phyloP scores from a whole-genome alignment of 2,329 filamentous ascomycete genomes.

The Xylariomycetidae sp. region DNA sequence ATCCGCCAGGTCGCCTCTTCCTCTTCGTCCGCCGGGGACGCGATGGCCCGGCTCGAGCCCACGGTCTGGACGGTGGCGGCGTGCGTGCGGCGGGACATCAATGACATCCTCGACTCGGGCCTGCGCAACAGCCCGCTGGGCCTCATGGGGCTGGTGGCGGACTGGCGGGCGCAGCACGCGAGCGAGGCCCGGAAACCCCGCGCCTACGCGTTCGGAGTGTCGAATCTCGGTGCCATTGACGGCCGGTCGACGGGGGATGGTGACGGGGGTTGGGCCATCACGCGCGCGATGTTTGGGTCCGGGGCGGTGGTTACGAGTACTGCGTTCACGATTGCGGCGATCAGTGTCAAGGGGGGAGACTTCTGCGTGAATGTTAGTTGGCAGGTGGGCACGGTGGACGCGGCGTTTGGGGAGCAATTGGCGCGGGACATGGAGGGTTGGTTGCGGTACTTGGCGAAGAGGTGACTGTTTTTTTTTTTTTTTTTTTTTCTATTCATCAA shows the following conservation, averaged over 20 bases:
- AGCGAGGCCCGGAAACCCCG: slow-evolving; percentile 22
- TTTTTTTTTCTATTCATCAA: not conserved
- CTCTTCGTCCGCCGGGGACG: not conserved
- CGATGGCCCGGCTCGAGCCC: slow-evolving; percentile 6
- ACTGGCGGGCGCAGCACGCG: slow-evolving; percentile 28
- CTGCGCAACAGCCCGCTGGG: slow-evolving; percentile 28
- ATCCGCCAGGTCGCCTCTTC: slow-evolving; percentile 5
- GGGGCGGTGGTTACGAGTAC: slow-evolving; percentile 15
- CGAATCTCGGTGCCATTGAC: slow-evolving; percentile 30
- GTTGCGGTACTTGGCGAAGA: slow-evolving; percentile 9
- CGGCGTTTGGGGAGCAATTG: slow-evolving; percentile 11
- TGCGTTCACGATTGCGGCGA: slow-evolving; percentile 11
- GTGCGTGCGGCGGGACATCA: slow-evolving; percentile 24
- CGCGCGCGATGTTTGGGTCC: slow-evolving; percentile 13
- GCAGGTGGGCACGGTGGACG: slow-evolving; percentile 19
- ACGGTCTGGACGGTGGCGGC: slow-evolving; percentile 18
- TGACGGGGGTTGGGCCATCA: slow-evolving; percentile 12
- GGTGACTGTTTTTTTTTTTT: no score
- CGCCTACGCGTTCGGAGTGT: slow-evolving; percentile 27
- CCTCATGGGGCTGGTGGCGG: slow-evolving; percentile 26
- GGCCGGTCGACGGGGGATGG: slow-evolving; percentile 2
- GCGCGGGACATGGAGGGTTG: slow-evolving; percentile 15
- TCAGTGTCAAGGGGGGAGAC: slow-evolving; percentile 11
- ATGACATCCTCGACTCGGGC: slow-evolving; percentile 18
- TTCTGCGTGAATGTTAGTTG: slow-evolving; percentile 16